Percentiles rank a stretch among this genome's conserved stretches.
Evolutionary conservation across 257 asterid genomes (phyloP).

Genomic region (Echium plantagineum): DNA sequence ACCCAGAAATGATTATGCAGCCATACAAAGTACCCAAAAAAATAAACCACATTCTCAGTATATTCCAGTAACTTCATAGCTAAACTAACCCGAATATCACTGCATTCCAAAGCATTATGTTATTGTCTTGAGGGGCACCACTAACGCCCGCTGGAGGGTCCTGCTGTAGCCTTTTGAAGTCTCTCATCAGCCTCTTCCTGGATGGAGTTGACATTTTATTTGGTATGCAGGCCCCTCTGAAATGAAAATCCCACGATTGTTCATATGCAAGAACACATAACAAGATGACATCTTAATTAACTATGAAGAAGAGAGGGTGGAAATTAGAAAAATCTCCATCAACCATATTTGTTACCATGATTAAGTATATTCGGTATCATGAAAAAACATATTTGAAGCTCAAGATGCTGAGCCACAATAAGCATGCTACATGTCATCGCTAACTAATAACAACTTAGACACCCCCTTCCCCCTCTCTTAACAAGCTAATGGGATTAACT

Average conservation of each 20-base stretch:
- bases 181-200: conserved; percentile 81
- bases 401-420: no score
- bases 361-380: no score
- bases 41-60: neutral
- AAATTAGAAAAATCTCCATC: neutral
- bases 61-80: conserved; percentile 1
- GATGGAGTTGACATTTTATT: conserved; percentile 62
- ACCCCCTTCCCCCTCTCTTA: no score
- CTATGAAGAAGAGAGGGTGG: neutral
- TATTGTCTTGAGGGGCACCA: conserved; percentile 71
- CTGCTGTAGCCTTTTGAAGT: conserved; percentile 69
- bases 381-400: no score
- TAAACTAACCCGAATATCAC: conserved; percentile 62
- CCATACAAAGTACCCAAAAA: conserved; percentile 12
- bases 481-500: no score
- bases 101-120: conserved; percentile 77
- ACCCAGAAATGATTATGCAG: conserved; percentile 21
- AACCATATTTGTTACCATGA: neutral
- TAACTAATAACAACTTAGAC: no score
- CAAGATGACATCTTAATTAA: neutral
- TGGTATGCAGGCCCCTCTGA: conserved; percentile 15
- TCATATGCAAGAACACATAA: no score
- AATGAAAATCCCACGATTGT: neutral
- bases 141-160: conserved; percentile 79
- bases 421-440: no score